These are phyloP conservation scores for Bolboschoenoplectus hybrid DNA, from an alignment of 202 grass and related monocot species.

Conservation along the genomic window DNA sequence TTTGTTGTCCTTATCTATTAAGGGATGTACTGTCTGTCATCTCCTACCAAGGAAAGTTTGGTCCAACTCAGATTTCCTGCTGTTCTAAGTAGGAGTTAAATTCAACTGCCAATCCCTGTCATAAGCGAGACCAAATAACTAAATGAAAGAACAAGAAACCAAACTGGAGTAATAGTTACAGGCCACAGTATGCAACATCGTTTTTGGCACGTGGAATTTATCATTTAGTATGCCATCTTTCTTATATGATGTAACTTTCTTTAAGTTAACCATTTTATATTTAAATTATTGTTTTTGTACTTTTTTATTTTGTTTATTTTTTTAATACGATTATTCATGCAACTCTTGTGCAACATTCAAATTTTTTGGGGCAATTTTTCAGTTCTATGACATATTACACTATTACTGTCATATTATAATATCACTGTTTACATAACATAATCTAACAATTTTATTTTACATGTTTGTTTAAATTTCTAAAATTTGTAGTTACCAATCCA, in stretches of 20 bases:
- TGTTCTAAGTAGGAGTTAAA: background rate
- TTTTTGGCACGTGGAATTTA: constrained; percentile 14
- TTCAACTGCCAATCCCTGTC: background rate
- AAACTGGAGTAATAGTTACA: background rate
- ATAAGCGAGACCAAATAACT: background rate
- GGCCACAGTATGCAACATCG: background rate
- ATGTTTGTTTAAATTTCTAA: background rate
- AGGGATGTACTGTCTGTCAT: background rate
- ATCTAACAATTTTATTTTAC: constrained; percentile 20
- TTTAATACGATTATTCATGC: background rate
- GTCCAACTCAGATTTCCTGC: background rate
- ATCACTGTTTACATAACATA: background rate
- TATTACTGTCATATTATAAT: background rate
- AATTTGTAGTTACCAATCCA: constrained; percentile 68
- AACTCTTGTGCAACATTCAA: background rate
- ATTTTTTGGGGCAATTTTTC: background rate
- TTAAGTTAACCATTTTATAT: constrained; percentile 5
- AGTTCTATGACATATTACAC: background rate
- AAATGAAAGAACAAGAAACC: background rate
- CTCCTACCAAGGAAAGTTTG: background rate
- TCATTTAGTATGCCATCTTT: background rate
- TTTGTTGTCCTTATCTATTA: background rate
- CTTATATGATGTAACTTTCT: background rate
- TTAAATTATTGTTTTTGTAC: background rate
- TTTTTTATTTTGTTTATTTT: background rate